phyloP scores from a whole-genome alignment of 1,284 basidiomycete species.

The Ustilago curta region DNA sequence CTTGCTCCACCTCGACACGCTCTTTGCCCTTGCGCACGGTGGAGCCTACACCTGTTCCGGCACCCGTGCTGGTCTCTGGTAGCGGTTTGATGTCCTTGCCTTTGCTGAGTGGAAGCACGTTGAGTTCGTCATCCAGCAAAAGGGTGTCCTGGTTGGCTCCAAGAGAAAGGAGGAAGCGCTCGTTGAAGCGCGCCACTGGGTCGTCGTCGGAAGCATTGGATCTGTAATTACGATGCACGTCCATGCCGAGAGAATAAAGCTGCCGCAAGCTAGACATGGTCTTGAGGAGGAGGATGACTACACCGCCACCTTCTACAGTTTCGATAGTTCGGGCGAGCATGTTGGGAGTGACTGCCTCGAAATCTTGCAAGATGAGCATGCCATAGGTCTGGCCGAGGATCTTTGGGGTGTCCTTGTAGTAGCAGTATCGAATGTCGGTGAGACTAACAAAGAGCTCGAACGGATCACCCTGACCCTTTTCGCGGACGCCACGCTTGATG shows the following conservation, averaged over 20 bases:
- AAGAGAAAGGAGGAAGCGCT: constrained; percentile 80
- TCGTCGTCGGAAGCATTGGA: constrained; percentile 86
- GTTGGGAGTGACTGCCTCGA: constrained; percentile 98
- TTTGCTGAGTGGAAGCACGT: constrained; percentile 94
- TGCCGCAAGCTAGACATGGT: constrained; percentile 95
- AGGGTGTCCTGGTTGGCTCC: constrained; percentile 88
- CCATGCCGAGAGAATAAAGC: constrained; percentile 96
- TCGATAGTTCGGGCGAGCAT: constrained; percentile 95
- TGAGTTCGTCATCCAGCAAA: constrained; percentile 96
- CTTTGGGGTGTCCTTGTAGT: constrained; percentile 69
- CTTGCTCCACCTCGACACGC: constrained; percentile 72
- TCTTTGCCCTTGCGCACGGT: constrained; percentile 73
- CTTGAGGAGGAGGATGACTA: constrained; percentile 90
- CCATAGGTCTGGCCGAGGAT: constrained; percentile 93
- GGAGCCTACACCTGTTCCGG: constrained; percentile 57
- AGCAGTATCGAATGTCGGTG: constrained; percentile 93
- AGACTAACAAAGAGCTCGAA: constrained; percentile 98
- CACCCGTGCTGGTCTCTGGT: constrained; percentile 72
- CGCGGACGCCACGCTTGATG: constrained; percentile 83
- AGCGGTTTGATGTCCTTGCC: constrained; percentile 89
- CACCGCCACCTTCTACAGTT: constrained; percentile 96
- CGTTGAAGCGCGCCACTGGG: constrained; percentile 95
- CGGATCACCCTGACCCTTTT: constrained; percentile 90
- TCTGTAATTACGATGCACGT: constrained; percentile 78
- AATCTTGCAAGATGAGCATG: constrained; percentile 97